Percentiles rank a stretch among this genome's conserved stretches.
Evolutionary conservation across 2,329 filamentous ascomycete species (phyloP).

Genomic region (Sporothrix humicola): DNA sequence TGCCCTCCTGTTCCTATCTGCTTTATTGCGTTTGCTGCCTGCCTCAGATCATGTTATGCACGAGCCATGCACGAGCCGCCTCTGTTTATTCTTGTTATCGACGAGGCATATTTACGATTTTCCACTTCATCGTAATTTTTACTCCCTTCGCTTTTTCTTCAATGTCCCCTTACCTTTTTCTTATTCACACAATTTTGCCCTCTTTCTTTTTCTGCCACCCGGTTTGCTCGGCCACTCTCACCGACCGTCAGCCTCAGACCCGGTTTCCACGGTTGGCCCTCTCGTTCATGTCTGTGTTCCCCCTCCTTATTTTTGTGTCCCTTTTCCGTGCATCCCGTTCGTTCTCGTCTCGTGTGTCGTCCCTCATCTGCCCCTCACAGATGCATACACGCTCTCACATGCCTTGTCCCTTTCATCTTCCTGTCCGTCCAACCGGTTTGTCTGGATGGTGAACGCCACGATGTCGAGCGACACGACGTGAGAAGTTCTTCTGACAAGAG

Average conservation of each 20-base stretch:
- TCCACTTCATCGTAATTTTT: neutral
- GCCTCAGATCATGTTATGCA: neutral
- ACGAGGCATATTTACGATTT: neutral
- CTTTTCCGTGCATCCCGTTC: conserved; percentile 7
- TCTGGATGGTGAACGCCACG: neutral
- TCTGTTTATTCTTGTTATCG: neutral
- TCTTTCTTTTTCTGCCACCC: neutral
- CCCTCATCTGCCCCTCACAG: neutral
- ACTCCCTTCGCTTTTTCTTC: neutral
- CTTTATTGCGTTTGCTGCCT: neutral
- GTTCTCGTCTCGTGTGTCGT: neutral
- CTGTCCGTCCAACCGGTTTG: neutral
- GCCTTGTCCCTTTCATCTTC: conserved; percentile 17
- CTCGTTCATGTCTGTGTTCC: neutral
- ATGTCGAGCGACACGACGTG: conserved; percentile 6
- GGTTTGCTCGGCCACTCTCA: neutral
- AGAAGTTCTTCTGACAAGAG: neutral
- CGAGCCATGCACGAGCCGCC: neutral
- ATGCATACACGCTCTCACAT: conserved; percentile 8
- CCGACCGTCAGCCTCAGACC: neutral
- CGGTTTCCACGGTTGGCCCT: conserved; percentile 16
- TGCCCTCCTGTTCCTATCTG: neutral
- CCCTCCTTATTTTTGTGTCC: neutral
- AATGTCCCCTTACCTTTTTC: neutral
- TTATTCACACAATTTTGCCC: no score